phyloP scores from a whole-genome alignment of 805 yeast species.

The Cyberlindnera nakhonratchasimensis region DNA sequence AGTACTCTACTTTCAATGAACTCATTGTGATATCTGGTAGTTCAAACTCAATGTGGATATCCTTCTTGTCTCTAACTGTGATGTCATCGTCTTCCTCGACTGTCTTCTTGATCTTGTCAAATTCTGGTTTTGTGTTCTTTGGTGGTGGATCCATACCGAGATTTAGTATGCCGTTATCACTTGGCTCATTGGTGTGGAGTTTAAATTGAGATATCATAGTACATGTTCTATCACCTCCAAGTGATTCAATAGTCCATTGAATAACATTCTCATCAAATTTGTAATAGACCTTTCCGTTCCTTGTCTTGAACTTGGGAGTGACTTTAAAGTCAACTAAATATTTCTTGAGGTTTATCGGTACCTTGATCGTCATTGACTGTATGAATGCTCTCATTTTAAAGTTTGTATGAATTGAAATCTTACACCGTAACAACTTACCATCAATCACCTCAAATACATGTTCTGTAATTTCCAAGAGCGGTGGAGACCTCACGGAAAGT shows the following conservation, averaged over 20 bases:
- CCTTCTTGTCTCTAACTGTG: slow-evolving; percentile 9
- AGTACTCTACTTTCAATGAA: slow-evolving; percentile 61
- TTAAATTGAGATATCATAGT: slow-evolving; percentile 56
- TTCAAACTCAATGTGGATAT: slow-evolving; percentile 54
- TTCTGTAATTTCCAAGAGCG: slow-evolving; percentile 18
- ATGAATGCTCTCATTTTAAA: slow-evolving; percentile 64
- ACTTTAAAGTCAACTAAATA: slow-evolving; percentile 41
- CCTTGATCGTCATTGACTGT: slow-evolving; percentile 50
- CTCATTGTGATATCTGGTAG: slow-evolving; percentile 63
- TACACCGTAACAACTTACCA: slow-evolving; percentile 4
- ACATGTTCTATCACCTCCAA: slow-evolving; percentile 56
- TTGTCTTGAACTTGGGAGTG: slow-evolving; percentile 65
- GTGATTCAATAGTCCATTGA: slow-evolving; percentile 66
- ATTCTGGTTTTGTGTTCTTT: slow-evolving; percentile 19
- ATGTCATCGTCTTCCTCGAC: slow-evolving; percentile 17
- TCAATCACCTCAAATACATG: slow-evolving; percentile 4
- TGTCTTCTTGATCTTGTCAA: slow-evolving; percentile 20
- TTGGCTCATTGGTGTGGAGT: slow-evolving; percentile 25
- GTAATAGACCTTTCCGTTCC: slow-evolving; percentile 66
- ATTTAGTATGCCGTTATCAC: slow-evolving; percentile 15
- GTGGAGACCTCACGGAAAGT: slow-evolving; percentile 37
- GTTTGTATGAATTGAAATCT: slow-evolving; percentile 45
- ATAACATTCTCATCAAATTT: slow-evolving; percentile 67
- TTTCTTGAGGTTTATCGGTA: slow-evolving; percentile 53
- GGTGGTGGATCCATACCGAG: slow-evolving; percentile 30